phyloP scores from a whole-genome alignment of 2,329 filamentous ascomycete genomes.

The Arthrobotrys sinensis region DNA sequence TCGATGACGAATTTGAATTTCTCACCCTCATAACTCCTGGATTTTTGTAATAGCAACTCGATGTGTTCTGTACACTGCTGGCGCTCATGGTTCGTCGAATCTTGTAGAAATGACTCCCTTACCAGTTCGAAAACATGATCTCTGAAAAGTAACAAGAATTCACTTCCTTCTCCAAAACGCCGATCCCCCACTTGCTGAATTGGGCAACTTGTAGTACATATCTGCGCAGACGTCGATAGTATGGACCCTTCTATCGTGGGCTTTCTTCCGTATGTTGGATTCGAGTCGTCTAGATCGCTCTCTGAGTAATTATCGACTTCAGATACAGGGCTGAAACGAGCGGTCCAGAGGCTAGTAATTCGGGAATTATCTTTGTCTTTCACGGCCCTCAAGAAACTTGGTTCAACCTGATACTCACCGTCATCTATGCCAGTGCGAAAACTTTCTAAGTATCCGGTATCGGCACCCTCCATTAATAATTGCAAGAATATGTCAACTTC shows the following conservation, averaged over 20 bases:
- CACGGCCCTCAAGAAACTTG: neutral
- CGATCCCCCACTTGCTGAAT: neutral
- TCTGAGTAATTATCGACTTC: neutral
- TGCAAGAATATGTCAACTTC: conserved; percentile 11
- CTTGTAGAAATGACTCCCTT: neutral
- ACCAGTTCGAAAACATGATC: neutral
- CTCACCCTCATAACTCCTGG: neutral
- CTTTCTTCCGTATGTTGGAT: too few relatives aligned
- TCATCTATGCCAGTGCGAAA: neutral
- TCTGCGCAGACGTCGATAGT: neutral
- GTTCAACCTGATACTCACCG: neutral
- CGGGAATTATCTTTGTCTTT: neutral
- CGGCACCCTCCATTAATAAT: neutral
- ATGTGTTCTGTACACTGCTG: neutral
- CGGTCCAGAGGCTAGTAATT: neutral
- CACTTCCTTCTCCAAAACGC: neutral
- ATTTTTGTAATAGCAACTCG: neutral
- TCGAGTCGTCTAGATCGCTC: too few relatives aligned
- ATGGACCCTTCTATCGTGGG: too few relatives aligned
- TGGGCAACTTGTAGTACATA: neutral
- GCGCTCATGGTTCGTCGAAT: neutral
- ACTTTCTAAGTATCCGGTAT: neutral
- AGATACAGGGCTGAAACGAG: neutral
- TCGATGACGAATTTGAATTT: too few relatives aligned
- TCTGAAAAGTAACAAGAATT: neutral